A percentile compares a stretch with the other conserved stretches of the same genome.
These are phyloP conservation scores for Cercospora nicotianae DNA, from an alignment of 2,329 filamentous ascomycete species.

Conservation along the genomic window DNA sequence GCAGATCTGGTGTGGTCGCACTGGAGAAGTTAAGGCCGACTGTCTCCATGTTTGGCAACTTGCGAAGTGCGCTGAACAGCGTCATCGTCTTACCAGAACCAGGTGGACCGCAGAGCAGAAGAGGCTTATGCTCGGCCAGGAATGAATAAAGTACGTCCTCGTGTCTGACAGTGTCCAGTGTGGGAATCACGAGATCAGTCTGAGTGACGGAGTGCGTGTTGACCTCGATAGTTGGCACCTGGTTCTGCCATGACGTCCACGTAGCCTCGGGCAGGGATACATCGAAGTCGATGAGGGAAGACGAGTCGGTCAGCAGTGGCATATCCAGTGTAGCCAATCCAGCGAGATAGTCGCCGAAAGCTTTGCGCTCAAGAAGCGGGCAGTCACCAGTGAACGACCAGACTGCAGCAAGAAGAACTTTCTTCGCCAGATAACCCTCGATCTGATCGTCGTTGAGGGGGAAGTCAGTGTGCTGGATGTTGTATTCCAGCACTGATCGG, in stretches of 20 bases:
- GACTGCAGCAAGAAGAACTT: constrained; percentile 84
- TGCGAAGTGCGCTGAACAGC: constrained; percentile 92
- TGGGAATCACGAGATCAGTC: constrained; percentile 97
- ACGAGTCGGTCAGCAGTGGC: constrained; percentile 69
- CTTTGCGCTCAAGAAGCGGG: constrained; percentile 79
- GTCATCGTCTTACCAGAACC: constrained; percentile 99
- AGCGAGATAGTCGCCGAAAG: constrained; percentile 81
- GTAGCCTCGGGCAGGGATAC: constrained; percentile 82
- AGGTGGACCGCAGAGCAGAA: constrained; percentile 93
- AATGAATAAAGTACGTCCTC: constrained; percentile 99
- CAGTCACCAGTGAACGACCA: constrained; percentile 98
- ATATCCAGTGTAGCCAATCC: constrained; percentile 83
- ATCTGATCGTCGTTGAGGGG: constrained; percentile 86
- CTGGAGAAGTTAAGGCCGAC: constrained; percentile 99
- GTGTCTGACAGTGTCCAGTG: constrained; percentile 92
- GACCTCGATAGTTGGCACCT: constrained; percentile 91
- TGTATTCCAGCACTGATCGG: constrained; percentile 91
- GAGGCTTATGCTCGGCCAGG: constrained; percentile 96
- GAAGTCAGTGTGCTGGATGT: constrained; percentile 90
- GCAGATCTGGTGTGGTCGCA: constrained; percentile 92
- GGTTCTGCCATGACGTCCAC: constrained; percentile 91
- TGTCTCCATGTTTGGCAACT: constrained; percentile 97
- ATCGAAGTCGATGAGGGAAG: constrained; percentile 94
- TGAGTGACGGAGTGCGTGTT: constrained; percentile 98
- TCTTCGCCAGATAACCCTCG: constrained; percentile 88